phyloP scores from a whole-genome alignment of 345 rosid genomes.

The Kernera saxatilis region DNA sequence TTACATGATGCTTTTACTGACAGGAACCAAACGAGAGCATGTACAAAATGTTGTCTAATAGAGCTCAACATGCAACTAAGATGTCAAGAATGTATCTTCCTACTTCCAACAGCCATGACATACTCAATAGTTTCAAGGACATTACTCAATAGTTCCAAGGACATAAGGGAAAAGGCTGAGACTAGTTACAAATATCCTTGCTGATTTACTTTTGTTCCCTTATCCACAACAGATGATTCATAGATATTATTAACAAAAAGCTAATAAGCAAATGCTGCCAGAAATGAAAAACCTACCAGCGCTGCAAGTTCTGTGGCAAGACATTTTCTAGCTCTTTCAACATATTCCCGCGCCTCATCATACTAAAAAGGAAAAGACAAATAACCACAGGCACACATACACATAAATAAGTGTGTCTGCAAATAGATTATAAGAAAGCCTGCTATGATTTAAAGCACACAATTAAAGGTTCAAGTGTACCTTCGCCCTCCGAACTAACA shows the following conservation, averaged over 20 bases:
- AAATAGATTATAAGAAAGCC: background rate
- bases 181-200: background rate
- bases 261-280: slow-evolving; percentile 2
- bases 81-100: slow-evolving; percentile 7
- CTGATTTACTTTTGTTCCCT: background rate
- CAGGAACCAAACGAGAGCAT: background rate
- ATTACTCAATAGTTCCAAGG: slow-evolving; percentile 9
- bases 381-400: background rate
- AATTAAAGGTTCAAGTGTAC: slow-evolving; percentile 31
- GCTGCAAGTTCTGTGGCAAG: slow-evolving; percentile 99
- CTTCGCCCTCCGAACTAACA: slow-evolving; percentile 75
- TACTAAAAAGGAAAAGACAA: slow-evolving; percentile 39
- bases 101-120: slow-evolving; percentile 8
- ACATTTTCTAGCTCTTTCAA: slow-evolving; percentile 94
- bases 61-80: slow-evolving; percentile 6
- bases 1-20: slow-evolving; percentile 10
- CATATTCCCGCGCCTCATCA: slow-evolving; percentile 91
- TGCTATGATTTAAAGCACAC: background rate
- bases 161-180: slow-evolving; percentile 6
- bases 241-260: background rate
- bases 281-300: slow-evolving; percentile 52
- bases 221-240: background rate
- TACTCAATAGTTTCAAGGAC: slow-evolving; percentile 1
- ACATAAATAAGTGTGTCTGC: slow-evolving; percentile 1
- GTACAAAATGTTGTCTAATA: slow-evolving; percentile 4